Percentiles rank a stretch among this genome's conserved stretches.
These are phyloP conservation scores for Mycena metata DNA, from an alignment of 768 basidiomycete genomes.

Conservation along the genomic window DNA sequence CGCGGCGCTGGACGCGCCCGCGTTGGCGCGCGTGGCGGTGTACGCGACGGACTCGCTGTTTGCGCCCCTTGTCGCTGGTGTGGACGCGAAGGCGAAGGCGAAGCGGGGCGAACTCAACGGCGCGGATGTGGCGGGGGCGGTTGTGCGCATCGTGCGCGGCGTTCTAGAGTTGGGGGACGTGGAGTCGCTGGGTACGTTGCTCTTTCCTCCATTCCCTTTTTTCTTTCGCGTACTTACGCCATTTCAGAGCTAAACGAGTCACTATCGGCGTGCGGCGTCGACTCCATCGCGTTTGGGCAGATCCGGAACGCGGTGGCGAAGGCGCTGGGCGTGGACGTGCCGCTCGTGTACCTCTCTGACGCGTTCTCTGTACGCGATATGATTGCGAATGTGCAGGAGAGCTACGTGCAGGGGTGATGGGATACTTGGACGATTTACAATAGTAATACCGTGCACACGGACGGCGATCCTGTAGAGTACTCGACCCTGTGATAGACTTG, in stretches of 20 bases:
- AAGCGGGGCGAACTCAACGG: slow-evolving; percentile 22
- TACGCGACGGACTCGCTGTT: slow-evolving; percentile 25
- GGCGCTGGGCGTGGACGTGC: slow-evolving; percentile 50
- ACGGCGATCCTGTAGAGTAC: no score
- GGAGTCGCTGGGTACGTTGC: slow-evolving; percentile 50
- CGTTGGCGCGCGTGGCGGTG: slow-evolving; percentile 3
- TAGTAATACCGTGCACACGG: no score
- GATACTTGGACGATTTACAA: no score
- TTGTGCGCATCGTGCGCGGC: slow-evolving; percentile 43
- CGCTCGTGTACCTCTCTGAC: slow-evolving; percentile 49
- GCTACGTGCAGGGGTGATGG: no score
- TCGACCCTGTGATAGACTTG: no score
- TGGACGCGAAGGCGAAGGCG: not conserved
- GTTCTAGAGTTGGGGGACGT: slow-evolving; percentile 41
- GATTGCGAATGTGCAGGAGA: slow-evolving; percentile 42
- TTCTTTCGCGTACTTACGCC: no score
- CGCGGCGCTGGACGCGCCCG: slow-evolving; percentile 32
- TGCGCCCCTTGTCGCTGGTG: slow-evolving; percentile 11
- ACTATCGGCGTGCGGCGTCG: slow-evolving; percentile 48
- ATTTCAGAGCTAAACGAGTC: slow-evolving; percentile 45
- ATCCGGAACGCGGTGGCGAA: slow-evolving; percentile 49
- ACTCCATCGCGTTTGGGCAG: slow-evolving; percentile 53
- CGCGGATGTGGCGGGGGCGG: slow-evolving; percentile 35
- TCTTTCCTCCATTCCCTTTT: no score
- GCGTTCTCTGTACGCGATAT: slow-evolving; percentile 49